Conservation (phyloP, 2,329 filamentous ascomycete genomes). For the Amesomyces nigricolor region DNA sequence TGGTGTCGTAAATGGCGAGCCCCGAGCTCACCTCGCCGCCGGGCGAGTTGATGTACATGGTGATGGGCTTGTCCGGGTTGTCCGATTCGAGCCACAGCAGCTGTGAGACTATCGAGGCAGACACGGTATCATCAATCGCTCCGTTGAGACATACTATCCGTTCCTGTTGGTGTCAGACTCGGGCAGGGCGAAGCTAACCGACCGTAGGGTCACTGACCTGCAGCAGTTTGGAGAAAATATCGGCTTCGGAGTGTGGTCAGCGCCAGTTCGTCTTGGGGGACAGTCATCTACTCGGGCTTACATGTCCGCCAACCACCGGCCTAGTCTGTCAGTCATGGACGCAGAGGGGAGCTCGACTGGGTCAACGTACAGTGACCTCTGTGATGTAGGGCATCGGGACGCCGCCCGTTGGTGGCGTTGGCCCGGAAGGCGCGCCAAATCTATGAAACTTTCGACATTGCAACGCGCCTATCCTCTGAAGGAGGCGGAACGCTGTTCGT, state of each 20-base stretch:
- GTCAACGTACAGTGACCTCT: conserved; percentile 43
- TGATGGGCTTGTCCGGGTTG: conserved; percentile 88
- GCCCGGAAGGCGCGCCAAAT: conserved; percentile 33
- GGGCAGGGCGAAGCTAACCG: not conserved
- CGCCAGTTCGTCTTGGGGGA: conserved; percentile 5
- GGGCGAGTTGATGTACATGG: conserved; percentile 95
- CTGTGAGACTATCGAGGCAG: conserved; percentile 91
- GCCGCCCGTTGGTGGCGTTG: conserved; percentile 30
- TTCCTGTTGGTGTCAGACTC: conserved; percentile 50
- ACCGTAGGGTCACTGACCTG: conserved; percentile 46
- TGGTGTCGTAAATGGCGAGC: conserved; percentile 94
- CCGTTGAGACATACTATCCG: conserved; percentile 93
- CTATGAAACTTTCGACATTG: conserved; percentile 40
- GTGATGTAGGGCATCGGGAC: conserved; percentile 58
- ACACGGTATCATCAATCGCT: conserved; percentile 81
- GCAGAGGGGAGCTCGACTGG: not conserved
- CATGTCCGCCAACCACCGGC: conserved; percentile 73
- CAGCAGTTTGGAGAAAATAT: conserved; percentile 75
- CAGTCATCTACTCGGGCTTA: conserved; percentile 38
- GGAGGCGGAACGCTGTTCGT: conserved; percentile 31
- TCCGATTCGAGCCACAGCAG: conserved; percentile 97
- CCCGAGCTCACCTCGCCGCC: conserved; percentile 87
- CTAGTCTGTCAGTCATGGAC: conserved; percentile 41
- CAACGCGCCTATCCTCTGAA: conserved; percentile 33
- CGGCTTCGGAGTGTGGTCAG: conserved; percentile 47